Evolutionary conservation across 2,329 filamentous ascomycete genomes (phyloP), one percentile per base, ranked within the genome.

Genomic region (Cercospora brassicicola): DNA sequence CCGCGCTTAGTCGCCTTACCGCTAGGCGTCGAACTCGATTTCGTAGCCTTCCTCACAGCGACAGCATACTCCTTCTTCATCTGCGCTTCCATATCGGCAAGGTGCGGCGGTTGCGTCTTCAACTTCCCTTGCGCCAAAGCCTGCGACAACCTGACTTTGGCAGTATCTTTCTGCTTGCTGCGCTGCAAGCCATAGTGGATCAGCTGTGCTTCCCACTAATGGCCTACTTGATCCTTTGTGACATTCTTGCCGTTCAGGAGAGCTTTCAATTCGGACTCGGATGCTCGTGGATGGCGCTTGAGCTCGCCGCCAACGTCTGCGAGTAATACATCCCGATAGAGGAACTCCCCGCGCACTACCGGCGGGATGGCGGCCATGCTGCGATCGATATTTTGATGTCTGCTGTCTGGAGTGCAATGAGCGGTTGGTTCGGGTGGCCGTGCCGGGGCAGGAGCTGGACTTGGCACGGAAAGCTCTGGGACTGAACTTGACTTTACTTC

Each of bases 161-260:
- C 87, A 0, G 84, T 82, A 23, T 85, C 83, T 77, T 89, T 89
- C 55, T 82, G 82, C 73, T 87, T 87, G 18, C 85, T 87, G 0
- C 83, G 81, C 6, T 79, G 80, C 0, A 90, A 80, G 0, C 86
- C 87, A 77, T 89, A 90, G 77, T 90, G 88, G 3, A 88, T 77
- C 10, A 89, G 81, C 69, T 90, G 87, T 0, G 88, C 87, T 69
- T 87, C 84, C 67, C 87, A 90, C 84, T 85, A 90, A 70, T 89
- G 86, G 0, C 82, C 86, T 0, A 86, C 83, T 53, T 82, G 83
- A 72, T 89, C 85, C 55, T 83, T 81, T 39, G 62, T 26, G 23
- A 30, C 59, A 36, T 61, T 62, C 59, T 67, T 73, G 56, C 72
- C 75, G 36, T 70, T 72, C 18, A 76, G 69, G 30, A 73, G 63